phyloP scores from a whole-genome alignment of 495 filamentous ascomycete genomes.

The Aspergillus mulundensis region DNA sequence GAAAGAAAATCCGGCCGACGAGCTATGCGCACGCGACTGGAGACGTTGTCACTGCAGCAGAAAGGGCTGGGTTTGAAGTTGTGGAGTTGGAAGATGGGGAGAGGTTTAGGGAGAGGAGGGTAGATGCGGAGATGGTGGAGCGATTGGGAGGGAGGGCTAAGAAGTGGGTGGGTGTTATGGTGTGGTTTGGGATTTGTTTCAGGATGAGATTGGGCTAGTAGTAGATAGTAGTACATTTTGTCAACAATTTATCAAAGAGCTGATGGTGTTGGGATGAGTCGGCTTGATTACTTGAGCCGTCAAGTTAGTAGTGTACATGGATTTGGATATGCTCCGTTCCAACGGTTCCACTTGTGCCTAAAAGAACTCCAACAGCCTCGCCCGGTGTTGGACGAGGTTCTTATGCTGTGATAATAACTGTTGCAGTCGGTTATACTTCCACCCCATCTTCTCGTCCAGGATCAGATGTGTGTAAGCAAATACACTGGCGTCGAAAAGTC shows the following conservation, averaged over 20 bases:
- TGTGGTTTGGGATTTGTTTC: slow-evolving; percentile 63
- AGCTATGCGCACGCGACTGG: slow-evolving; percentile 56
- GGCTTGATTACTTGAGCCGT: background rate
- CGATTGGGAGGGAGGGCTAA: slow-evolving; percentile 53
- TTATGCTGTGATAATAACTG: slow-evolving; percentile 37
- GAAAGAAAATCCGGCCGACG: slow-evolving; percentile 57
- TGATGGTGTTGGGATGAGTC: background rate
- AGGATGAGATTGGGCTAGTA: slow-evolving; percentile 31
- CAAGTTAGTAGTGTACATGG: slow-evolving; percentile 26
- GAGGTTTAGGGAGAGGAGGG: slow-evolving; percentile 38
- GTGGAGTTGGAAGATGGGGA: slow-evolving; percentile 23
- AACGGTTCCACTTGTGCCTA: background rate
- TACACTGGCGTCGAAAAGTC: slow-evolving; percentile 78
- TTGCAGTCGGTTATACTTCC: slow-evolving; percentile 48
- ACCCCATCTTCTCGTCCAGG: slow-evolving; percentile 55
- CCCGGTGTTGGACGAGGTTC: slow-evolving; percentile 54
- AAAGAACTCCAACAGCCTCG: slow-evolving; percentile 43
- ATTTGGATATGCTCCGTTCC: background rate
- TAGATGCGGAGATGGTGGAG: slow-evolving; percentile 48
- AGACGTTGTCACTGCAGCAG: slow-evolving; percentile 54
- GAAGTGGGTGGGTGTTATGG: slow-evolving; percentile 66
- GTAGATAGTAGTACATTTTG: background rate
- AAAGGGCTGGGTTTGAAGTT: slow-evolving; percentile 49
- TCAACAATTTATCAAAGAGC: slow-evolving; percentile 2
- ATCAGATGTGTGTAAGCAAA: slow-evolving; percentile 90